Percentiles rank a stretch among this genome's conserved stretches.
Evolutionary conservation across 441 rosid genomes (phyloP).

Genomic region (Corymbia citriodora): DNA sequence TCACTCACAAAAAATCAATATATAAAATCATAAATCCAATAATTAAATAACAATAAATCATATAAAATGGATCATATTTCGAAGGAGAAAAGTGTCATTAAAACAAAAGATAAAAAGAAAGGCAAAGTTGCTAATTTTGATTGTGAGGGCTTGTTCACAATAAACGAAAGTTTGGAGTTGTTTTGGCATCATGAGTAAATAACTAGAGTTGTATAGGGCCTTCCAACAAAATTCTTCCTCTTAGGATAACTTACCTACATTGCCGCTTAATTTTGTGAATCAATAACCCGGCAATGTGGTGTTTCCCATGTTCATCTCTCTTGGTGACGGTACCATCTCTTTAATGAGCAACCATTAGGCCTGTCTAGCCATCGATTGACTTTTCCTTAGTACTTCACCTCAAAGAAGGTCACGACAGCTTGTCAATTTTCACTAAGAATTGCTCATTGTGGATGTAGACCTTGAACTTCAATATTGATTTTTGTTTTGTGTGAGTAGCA

Average conservation of each 20-base stretch:
- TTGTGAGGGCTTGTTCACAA: not conserved
- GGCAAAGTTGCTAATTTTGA: not conserved
- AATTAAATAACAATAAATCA: not conserved
- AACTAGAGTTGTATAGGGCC: not conserved
- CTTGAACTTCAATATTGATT: not conserved
- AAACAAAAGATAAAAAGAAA: not conserved
- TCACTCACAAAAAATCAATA: not conserved
- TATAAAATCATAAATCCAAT: not conserved
- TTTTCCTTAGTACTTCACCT: not conserved
- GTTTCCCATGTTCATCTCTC: not conserved
- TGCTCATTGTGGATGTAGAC: not conserved
- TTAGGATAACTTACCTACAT: not conserved
- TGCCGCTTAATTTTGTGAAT: not conserved
- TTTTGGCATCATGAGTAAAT: not conserved
- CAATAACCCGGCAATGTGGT: not conserved
- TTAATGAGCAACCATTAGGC: not conserved
- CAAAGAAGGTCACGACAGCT: not conserved
- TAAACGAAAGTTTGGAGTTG: not conserved
- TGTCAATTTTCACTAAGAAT: not conserved
- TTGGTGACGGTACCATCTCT: not conserved
- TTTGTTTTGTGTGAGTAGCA: not conserved
- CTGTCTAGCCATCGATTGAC: not conserved
- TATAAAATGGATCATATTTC: not conserved
- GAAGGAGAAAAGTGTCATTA: not conserved
- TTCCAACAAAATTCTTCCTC: not conserved